Evolutionary conservation across 768 basidiomycete genomes (phyloP).

Genomic region (Russula sp.): DNA sequence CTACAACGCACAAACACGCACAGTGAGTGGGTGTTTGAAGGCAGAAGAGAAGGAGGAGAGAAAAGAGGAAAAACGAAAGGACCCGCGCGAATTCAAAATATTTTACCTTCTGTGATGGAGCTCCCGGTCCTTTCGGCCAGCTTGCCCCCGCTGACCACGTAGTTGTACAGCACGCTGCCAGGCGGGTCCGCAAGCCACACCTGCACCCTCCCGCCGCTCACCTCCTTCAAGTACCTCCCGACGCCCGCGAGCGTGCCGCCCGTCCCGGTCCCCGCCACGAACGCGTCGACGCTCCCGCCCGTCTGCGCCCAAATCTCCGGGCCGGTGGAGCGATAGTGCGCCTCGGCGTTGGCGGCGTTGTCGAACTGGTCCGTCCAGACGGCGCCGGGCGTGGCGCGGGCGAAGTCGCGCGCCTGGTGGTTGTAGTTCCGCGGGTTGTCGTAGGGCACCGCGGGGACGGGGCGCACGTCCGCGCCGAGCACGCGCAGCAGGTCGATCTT

Average conservation of each 20-base stretch:
- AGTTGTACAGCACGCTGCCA: conserved; percentile 84
- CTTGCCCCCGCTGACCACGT: conserved; percentile 73
- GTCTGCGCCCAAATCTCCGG: conserved; percentile 97
- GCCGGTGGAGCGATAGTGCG: conserved; percentile 86
- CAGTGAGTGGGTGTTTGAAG: neutral
- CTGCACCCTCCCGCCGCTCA: conserved; percentile 69
- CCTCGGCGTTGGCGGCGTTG: conserved; percentile 84
- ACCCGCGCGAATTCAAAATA: neutral
- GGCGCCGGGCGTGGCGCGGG: conserved; percentile 65
- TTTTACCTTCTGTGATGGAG: conserved; percentile 93
- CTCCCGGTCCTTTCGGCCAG: conserved; percentile 73
- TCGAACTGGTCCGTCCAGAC: conserved; percentile 99
- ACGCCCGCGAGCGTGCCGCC: conserved; percentile 93
- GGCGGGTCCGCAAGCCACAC: conserved; percentile 97
- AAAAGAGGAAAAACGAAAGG: neutral
- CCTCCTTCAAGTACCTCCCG: conserved; percentile 79
- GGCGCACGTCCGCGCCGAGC: conserved; percentile 95
- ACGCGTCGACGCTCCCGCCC: conserved; percentile 73
- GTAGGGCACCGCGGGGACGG: conserved; percentile 94
- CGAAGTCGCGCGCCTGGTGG: conserved; percentile 91
- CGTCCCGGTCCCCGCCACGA: conserved; percentile 91
- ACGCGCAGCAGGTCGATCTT: conserved; percentile 97
- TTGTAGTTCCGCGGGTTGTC: conserved; percentile 97
- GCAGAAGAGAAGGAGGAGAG: neutral
- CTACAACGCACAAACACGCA: conserved; percentile 46